Base-by-base conservation (phyloP, 2,329 filamentous ascomycete genomes). In the Aspergillus sp. region DNA sequence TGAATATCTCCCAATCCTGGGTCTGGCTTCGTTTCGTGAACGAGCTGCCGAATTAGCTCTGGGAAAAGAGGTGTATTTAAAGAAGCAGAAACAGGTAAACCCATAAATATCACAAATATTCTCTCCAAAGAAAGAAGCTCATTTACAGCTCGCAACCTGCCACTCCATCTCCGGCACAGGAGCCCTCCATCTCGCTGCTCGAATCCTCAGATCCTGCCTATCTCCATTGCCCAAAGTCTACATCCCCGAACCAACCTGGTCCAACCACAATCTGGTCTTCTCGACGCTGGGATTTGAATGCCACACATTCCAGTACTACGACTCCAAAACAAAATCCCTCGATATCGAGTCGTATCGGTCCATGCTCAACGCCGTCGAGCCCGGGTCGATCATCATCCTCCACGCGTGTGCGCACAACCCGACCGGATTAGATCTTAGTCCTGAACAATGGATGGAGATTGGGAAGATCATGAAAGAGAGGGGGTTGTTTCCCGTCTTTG, bases 1-100 rank as follows among this genome's bases (percentile, higher is more conserved):
- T 76, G 91, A 97, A 76, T 97, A 97, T 72, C 86, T 93, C 41
- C 91, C 91, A 42, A 97, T 97, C 66, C 83, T 88, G 48, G 91
- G 93, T 58, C 77, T 95, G 42, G 69, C 81, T 41, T 76, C 82
- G 49, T 93, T 96, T 71, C 94, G 88, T 39, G 77, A 81, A 59
- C 90, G 89, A 64, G 89, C 90, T 26, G 86, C 89, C 58, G 88
- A 90, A 73, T 76, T 96, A 52, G 86, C 94, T 43, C 77, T 97
- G 29, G 90, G 90, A 2, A 4, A 41, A 3, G 43, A 44, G 1
- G n/a, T 51, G 7, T 7, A 34, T 7, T 34, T 34, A 7, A 7
- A n/a, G 33, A 34, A 34, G n/a, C 33, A 12, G 33, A 8, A 32
- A 57, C 56, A 5, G 64, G 65, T 10, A 51, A 51, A 35, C 30